Conservation (phyloP, 441 rosid genomes). For the Corymbia calophylla region DNA sequence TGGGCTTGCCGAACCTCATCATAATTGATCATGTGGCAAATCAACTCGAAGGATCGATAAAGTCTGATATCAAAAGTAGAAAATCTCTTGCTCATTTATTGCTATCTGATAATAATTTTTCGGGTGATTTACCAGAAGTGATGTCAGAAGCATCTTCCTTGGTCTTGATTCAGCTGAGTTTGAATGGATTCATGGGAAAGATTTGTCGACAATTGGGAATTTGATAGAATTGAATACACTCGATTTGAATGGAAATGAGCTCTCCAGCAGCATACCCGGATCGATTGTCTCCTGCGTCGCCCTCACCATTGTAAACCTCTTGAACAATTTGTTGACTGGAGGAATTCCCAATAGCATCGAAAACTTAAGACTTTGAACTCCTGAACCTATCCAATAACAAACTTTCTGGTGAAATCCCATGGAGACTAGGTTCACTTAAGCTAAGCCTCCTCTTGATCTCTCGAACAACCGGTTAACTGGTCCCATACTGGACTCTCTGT, state of each 20-base stretch:
- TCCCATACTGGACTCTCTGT: constrained; percentile 33
- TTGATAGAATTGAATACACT: constrained; percentile 37
- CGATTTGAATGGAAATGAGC: constrained; percentile 23
- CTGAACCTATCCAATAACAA: constrained; percentile 44
- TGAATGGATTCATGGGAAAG: constrained; percentile 33
- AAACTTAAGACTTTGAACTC: constrained; percentile 28
- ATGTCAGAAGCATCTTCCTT: constrained; percentile 36
- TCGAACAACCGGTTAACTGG: constrained; percentile 44
- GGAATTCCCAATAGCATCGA: constrained; percentile 38
- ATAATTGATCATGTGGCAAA: constrained; percentile 42
- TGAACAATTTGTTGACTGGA: constrained; percentile 39
- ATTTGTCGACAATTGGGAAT: constrained; percentile 26
- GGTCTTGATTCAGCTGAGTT: constrained; percentile 26
- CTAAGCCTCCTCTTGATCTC: constrained; percentile 56
- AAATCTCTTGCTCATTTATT: constrained; percentile 41
- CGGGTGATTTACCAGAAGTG: constrained; percentile 34
- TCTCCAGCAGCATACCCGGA: constrained; percentile 36
- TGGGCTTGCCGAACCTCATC: constrained; percentile 48
- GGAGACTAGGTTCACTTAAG: constrained; percentile 19
- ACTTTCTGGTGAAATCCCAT: constrained; percentile 46
- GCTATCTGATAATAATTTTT: constrained; percentile 28
- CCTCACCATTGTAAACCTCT: constrained; percentile 29
- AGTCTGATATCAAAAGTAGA: constrained; percentile 28
- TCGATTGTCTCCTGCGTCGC: constrained; percentile 40
- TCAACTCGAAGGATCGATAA: constrained; percentile 31